These are phyloP conservation scores for Baffinella frigidus DNA, from an alignment of 208 protist species.

Conservation along the genomic window DNA sequence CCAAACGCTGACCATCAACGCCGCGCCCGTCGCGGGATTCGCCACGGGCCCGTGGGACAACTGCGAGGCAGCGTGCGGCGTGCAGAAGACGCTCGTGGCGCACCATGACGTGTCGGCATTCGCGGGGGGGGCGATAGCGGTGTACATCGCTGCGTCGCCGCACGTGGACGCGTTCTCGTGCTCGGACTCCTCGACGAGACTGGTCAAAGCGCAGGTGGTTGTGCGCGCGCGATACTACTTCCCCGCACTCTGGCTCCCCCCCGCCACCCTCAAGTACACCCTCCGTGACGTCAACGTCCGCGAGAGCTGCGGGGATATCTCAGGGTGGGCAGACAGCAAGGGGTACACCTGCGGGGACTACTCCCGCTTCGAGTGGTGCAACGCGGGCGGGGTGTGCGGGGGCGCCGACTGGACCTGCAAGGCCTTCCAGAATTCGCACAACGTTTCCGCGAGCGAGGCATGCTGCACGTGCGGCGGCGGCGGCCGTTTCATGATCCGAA, in stretches of 20 bases:
- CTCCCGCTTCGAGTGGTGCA: background rate
- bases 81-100: background rate
- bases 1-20: background rate
- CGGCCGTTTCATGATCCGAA: background rate
- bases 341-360: conserved; percentile 26
- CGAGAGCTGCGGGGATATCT: background rate
- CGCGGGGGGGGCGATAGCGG: background rate
- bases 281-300: background rate
- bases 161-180: conserved; percentile 35
- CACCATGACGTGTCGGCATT: background rate
- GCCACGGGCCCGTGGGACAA: background rate
- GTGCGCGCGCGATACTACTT: background rate
- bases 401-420: background rate
- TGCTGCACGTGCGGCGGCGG: conserved; percentile 52
- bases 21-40: background rate
- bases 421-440: background rate
- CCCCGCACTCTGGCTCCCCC: too few relatives aligned
- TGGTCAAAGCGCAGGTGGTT: background rate
- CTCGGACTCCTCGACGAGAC: background rate
- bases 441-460: background rate
- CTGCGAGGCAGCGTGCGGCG: background rate
- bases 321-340: background rate
- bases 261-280: background rate
- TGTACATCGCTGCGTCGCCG: background rate
- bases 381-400: background rate